These are phyloP conservation scores for Dalechampia spathulata DNA, from an alignment of 441 rosid genomes.

Conservation along the genomic window DNA sequence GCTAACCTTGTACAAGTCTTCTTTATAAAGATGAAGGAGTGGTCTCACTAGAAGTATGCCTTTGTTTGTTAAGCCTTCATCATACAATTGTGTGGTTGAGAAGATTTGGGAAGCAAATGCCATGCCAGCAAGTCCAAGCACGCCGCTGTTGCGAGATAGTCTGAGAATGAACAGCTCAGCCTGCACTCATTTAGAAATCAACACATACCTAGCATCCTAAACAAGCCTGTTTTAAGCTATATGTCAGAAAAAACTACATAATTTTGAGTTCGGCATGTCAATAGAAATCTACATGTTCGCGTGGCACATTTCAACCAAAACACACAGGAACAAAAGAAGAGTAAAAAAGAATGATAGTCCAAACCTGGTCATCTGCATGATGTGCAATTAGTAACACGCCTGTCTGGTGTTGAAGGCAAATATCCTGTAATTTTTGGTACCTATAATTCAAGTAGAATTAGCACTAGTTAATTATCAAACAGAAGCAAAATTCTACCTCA, in stretches of 20 bases:
- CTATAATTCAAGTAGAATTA: slow-evolving; percentile 29
- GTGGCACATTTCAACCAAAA: not conserved
- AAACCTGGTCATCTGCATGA: slow-evolving; percentile 96
- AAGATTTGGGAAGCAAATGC: slow-evolving; percentile 71
- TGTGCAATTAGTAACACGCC: slow-evolving; percentile 83
- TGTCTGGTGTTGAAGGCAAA: slow-evolving; percentile 48
- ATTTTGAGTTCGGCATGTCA: too few species aligned
- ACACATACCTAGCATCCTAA: slow-evolving; percentile 1
- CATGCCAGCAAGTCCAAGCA: slow-evolving; percentile 95
- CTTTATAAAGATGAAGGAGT: slow-evolving; percentile 64
- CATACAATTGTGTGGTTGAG: slow-evolving; percentile 26
- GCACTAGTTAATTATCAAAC: slow-evolving; percentile 9
- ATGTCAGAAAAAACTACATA: too few species aligned
- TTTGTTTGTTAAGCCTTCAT: slow-evolving; percentile 25
- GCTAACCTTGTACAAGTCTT: slow-evolving; percentile 76
- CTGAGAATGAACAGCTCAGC: slow-evolving; percentile 84
- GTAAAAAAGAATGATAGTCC: not conserved
- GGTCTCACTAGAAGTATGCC: slow-evolving; percentile 82
- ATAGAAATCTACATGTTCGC: too few species aligned
- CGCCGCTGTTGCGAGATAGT: slow-evolving; percentile 85
- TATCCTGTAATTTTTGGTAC: slow-evolving; percentile 60
- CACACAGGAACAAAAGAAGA: not conserved
- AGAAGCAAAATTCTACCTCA: too few species aligned
- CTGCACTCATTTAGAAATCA: slow-evolving; percentile 46
- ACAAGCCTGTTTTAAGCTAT: too few species aligned